Base-by-base conservation (phyloP, 2,329 filamentous ascomycete genomes). In the Colletotrichum brevisporum region DNA sequence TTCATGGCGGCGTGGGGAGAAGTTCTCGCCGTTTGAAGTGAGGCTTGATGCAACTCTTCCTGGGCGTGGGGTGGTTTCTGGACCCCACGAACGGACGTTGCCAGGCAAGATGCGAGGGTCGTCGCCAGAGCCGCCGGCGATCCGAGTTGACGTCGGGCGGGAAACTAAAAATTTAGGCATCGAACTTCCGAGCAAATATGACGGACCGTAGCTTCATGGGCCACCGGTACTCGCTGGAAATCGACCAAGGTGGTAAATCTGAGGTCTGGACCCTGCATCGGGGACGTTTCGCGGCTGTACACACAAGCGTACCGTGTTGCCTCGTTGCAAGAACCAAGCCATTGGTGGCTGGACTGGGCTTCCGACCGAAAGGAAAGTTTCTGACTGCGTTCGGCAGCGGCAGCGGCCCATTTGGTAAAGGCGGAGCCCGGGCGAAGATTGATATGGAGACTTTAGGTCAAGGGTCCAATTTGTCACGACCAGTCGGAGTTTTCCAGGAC, bases 401-500 rank as follows among this genome's bases (percentile, higher is more conserved):
- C 39, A 57, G 27, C 41, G 55, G 62, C 41, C 43, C 18, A 48
- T 48, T 63, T 55, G 51, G 51, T 55, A 24, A 12, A 47, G 26
- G 36, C 55, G 50, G 55, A 60, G 55, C 43, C 51, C 47, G n/a
- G 27, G 31, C 21, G 54, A 65, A 69, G 51, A 69, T 66, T 36
- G 41, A 67, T 51, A 60, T 56, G 62, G 55, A 66, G 31, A 52
- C 55, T 13, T 65, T 21, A 31, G 36, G 50, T 65, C 53, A 54
- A 55, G 55, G 61, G 55, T 55, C 55, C 55, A 56, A 51, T 47
- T 45, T 31, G 56, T 54, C 31, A 60, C 18, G 45, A 21, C 62
- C 62, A 60, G 62, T 69, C 66, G 66, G 62, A 59, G 56, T 54
- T 55, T 55, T 59, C 18, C 55, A 59, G 57, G 36, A 47, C 18